A percentile compares a stretch with the other conserved stretches of the same genome.
Evolutionary conservation across 441 rosid species (phyloP).

Genomic region (Pelargonium citronellum): DNA sequence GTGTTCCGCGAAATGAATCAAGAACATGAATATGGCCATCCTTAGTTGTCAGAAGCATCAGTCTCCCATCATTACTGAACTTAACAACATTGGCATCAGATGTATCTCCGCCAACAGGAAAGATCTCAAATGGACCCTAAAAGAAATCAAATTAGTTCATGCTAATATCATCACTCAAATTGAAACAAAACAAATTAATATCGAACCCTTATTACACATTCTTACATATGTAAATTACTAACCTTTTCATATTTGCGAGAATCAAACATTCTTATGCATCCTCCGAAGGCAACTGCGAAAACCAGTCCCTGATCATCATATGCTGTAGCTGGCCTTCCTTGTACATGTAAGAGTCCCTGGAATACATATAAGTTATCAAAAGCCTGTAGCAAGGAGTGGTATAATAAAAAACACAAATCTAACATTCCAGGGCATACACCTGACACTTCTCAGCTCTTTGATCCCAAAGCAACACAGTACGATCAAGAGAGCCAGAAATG

Average conservation of each 20-base stretch:
- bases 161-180: neutral
- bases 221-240: slow-evolving; percentile 13
- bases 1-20: slow-evolving; percentile 89
- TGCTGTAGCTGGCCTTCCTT: slow-evolving; percentile 92
- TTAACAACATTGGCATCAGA: slow-evolving; percentile 82
- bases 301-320: slow-evolving; percentile 93
- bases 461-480: slow-evolving; percentile 94
- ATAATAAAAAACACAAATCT: neutral
- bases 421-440: slow-evolving; percentile 31
- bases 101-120: slow-evolving; percentile 73
- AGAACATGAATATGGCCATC: slow-evolving; percentile 86
- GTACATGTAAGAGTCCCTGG: slow-evolving; percentile 83
- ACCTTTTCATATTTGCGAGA: slow-evolving; percentile 86
- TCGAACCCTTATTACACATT: neutral
- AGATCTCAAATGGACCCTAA: slow-evolving; percentile 84
- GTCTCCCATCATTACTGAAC: slow-evolving; percentile 90
- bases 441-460: slow-evolving; percentile 93
- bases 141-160: slow-evolving; percentile 16
- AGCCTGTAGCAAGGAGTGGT: neutral
- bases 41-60: slow-evolving; percentile 80
- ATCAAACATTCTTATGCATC: slow-evolving; percentile 85
- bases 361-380: slow-evolving; percentile 10
- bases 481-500: slow-evolving; percentile 90
- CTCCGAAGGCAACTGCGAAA: slow-evolving; percentile 88
- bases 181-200: no score